Conservation (phyloP, 306 rosid species). For the Hippophae tibetana region DNA sequence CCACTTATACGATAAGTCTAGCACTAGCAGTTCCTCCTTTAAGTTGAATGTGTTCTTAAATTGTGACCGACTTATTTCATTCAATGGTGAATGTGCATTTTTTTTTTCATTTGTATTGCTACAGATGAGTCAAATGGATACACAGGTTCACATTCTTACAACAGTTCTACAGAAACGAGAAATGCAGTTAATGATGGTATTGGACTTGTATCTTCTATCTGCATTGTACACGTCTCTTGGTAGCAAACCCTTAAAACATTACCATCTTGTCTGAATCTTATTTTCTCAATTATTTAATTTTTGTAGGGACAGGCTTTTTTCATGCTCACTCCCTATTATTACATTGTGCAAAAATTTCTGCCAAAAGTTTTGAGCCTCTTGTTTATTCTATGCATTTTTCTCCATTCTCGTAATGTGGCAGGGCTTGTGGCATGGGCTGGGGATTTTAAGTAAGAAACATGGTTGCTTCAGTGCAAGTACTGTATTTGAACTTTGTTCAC, state of each 20-base stretch:
- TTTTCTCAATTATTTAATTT: background rate
- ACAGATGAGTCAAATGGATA: conserved; percentile 65
- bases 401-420: too few relatives aligned
- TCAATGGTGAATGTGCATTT: conserved; percentile 8
- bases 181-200: conserved; percentile 63
- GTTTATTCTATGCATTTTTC: too few relatives aligned
- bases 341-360: too few relatives aligned
- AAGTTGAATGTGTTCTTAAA: conserved; percentile 1
- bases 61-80: background rate
- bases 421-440: too few relatives aligned
- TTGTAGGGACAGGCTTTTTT: background rate
- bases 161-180: conserved; percentile 34
- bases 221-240: conserved; percentile 3
- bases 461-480: too few relatives aligned
- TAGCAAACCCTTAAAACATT: background rate
- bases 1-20: background rate
- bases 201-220: conserved; percentile 13
- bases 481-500: background rate
- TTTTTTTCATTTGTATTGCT: conserved; percentile 22
- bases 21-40: conserved; percentile 3
- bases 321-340: too few relatives aligned
- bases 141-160: conserved; percentile 31
- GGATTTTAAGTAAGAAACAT: too few relatives aligned
- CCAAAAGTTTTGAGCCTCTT: too few relatives aligned
- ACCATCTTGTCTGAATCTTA: background rate